phyloP scores from a whole-genome alignment of 2,329 filamentous ascomycete species.

The Neonectria neomacrospora region DNA sequence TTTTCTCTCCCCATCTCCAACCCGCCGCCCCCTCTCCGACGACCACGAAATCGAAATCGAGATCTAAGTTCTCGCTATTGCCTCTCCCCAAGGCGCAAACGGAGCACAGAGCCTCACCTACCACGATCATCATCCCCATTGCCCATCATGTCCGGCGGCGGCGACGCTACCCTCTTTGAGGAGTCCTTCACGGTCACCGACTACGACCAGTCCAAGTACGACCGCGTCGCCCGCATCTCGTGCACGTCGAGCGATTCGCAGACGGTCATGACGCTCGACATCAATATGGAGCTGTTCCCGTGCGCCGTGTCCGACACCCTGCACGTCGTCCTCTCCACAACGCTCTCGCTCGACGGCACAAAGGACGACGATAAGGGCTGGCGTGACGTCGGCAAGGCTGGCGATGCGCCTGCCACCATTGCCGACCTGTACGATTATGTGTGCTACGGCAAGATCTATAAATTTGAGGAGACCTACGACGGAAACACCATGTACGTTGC shows the following conservation, averaged over 20 bases:
- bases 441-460: slow-evolving; percentile 88
- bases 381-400: slow-evolving; percentile 74
- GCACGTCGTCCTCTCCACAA: slow-evolving; percentile 84
- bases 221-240: slow-evolving; percentile 88
- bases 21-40: slow-evolving; percentile 1
- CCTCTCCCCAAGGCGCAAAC: background rate
- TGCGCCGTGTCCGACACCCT: slow-evolving; percentile 78
- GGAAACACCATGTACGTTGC: slow-evolving; percentile 80
- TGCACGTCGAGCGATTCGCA: slow-evolving; percentile 80
- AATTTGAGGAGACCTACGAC: slow-evolving; percentile 82
- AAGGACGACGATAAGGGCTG: slow-evolving; percentile 83
- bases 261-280: slow-evolving; percentile 85
- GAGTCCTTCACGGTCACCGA: slow-evolving; percentile 86
- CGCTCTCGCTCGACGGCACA: slow-evolving; percentile 84
- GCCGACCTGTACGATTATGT: slow-evolving; percentile 90
- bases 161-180: slow-evolving; percentile 93
- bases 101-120: background rate
- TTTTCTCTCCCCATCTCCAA: slow-evolving; percentile 6
- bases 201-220: slow-evolving; percentile 89
- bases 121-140: background rate
- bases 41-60: slow-evolving; percentile 8
- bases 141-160: slow-evolving; percentile 61
- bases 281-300: slow-evolving; percentile 94
- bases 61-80: background rate
- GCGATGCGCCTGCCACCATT: slow-evolving; percentile 66